Evolutionary conservation across 176 grass and related monocot genomes (phyloP).

Genomic region (Metroxylon sagu): DNA sequence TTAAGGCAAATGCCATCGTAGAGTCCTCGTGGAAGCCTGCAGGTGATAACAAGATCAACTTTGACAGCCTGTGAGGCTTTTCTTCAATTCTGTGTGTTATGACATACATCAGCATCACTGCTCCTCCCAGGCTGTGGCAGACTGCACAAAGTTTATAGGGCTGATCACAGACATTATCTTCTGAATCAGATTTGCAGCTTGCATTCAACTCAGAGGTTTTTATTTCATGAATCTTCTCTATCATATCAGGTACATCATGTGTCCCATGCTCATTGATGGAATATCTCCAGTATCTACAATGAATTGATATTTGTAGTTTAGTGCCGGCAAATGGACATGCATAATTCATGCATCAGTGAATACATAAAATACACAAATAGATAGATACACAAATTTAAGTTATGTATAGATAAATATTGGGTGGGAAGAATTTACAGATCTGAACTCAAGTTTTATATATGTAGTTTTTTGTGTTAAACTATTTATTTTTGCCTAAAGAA

Average conservation of each 20-base stretch:
- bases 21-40: slow-evolving; percentile 94
- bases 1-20: slow-evolving; percentile 52
- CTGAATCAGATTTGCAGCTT: slow-evolving; percentile 10
- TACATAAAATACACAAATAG: no score
- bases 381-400: no score
- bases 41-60: slow-evolving; percentile 78
- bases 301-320: background rate
- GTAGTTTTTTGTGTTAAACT: no score
- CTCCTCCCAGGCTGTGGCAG: slow-evolving; percentile 91
- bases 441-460: no score
- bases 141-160: slow-evolving; percentile 75
- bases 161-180: slow-evolving; percentile 20
- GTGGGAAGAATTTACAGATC: no score
- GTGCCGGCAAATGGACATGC: no score
- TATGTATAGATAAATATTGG: no score
- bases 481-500: no score
- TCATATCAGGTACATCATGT: slow-evolving; percentile 76
- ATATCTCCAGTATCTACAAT: slow-evolving; percentile 86
- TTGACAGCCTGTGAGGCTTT: slow-evolving; percentile 64
- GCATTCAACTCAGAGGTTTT: slow-evolving; percentile 63
- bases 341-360: no score
- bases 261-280: slow-evolving; percentile 96
- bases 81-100: slow-evolving; percentile 57
- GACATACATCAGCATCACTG: slow-evolving; percentile 90
- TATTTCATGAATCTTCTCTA: slow-evolving; percentile 90